These are phyloP conservation scores for Pseudogymnoascus sp. DNA, from an alignment of 2,329 filamentous ascomycete genomes.

Conservation along the genomic window DNA sequence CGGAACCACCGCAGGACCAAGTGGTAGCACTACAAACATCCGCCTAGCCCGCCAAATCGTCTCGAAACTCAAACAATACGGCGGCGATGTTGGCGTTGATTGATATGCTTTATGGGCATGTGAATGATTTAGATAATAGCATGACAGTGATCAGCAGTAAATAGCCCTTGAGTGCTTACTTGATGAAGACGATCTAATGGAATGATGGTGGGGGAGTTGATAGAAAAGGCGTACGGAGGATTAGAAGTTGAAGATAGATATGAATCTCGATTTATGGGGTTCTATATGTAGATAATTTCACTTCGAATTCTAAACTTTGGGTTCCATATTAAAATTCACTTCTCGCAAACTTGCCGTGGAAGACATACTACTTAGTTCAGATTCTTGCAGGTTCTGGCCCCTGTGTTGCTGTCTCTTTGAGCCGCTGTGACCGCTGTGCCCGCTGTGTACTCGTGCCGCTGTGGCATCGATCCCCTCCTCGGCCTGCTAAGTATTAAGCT, in stretches of 20 bases:
- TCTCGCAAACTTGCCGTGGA: too few species aligned
- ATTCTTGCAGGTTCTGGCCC: neutral
- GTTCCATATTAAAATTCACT: neutral
- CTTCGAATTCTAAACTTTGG: neutral
- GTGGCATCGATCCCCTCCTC: neutral
- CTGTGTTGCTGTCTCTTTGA: too few species aligned
- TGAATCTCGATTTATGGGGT: neutral
- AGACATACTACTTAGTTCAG: neutral
- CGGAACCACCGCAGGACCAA: neutral
- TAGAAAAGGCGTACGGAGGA: neutral
- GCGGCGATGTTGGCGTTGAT: neutral
- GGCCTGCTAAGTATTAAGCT: too few species aligned
- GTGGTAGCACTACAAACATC: neutral
- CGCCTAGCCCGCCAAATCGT: too few species aligned
- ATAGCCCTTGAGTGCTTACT: neutral
- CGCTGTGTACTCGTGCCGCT: too few species aligned
- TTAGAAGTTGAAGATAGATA: neutral
- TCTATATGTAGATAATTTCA: neutral
- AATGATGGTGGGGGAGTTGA: neutral
- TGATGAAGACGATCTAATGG: neutral
- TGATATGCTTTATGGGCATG: neutral
- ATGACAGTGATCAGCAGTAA: neutral
- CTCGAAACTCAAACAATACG: neutral
- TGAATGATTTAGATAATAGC: neutral
- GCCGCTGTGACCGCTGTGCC: too few species aligned